Base-by-base conservation (phyloP, 352 stramenopile species). In the Phytophthora lateralis region DNA sequence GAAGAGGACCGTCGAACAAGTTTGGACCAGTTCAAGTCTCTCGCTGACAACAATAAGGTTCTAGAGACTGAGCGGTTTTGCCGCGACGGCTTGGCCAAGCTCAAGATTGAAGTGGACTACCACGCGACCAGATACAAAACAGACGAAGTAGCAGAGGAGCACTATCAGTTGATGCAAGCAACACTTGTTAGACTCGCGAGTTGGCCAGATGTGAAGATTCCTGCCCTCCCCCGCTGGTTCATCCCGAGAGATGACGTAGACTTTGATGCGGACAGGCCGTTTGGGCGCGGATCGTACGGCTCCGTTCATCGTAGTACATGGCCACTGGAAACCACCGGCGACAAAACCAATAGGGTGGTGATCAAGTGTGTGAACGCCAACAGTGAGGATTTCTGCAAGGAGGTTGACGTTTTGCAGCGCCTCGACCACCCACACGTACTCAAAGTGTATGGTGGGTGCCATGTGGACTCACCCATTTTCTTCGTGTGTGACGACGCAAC, bases 291-390 rank as follows among this genome's bases (percentile, higher is more conserved):
- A 15, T 53, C 46, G 15, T 53, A 53, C 17, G 46, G 46, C 9
- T 55, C 48, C 7, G 34, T 46, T 18, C 12, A 35, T 24, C 32
- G 18, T 11, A 29, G 32, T 7, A 37, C 32, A 14, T 55, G 34
- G 48, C 34, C 7, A 2, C 27, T 32, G 18, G 47, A 18, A 30
- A 10, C 15, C 18, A 20, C 47, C 18, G 20, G 32, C 5, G 48
- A 20, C 7, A 37, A 35, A 45, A 26, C 15, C 14, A 38, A 21
- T 4, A 55, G 45, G n/a, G 32, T 55, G 34, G 32, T 55, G 27
- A 51, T 59, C 14, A 59, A 59, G 14, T 59, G 27, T 24, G 29
- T 59, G 52, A 27, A 59, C 17, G 20, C 14, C 15, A n/a, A 44
- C 21, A 39, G 44, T 39, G 17, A 59, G 27, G 41, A 29, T 14